Evolutionary conservation across 148 eudicot species (phyloP), one percentile per base, ranked within the genome.

Genomic region (Diospyros kaki): DNA sequence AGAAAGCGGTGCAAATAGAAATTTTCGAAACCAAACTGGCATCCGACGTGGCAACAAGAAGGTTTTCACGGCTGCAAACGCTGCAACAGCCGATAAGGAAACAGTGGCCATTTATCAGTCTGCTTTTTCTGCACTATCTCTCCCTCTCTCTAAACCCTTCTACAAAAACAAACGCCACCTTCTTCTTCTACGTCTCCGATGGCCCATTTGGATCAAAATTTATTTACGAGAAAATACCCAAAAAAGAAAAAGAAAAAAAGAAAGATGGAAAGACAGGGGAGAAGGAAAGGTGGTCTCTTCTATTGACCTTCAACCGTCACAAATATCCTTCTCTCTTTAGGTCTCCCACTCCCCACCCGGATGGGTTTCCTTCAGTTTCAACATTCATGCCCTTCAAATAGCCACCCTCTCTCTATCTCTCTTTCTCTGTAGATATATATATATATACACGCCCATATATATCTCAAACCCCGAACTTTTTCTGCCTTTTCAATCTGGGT

Each of bases 301-400:
- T 64, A 74, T 48, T 79, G 61, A 15, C 66, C 66, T 79, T 58
- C 81, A 68, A 50, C 56, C 74, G 61, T 78, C 78, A 15, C 71
- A 54, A 69, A 69, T 69, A 53, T 75, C 75, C 78, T 48, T 39
- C 18, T 54, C 42, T 55, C 64, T 51, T 14, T 51, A 28, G 28
- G 41, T 46, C 48, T 4, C 53, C 58, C 42, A 46, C 28, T 12
- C 44, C 58, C 41, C 64, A 72, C 28, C 75, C 1, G 12, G 7
- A 9, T 44, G 76, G 76, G 45, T 74, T 65, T 52, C 41, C 46
- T 70, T 38, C 69, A 38, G 40, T 71, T 77, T 54, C 58, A 56
- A 13, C 69, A 50, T 62, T 62, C 69, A 41, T 52, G 43, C 28
- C 54, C 53, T 68, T 45, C 2, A 50, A 41, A 50, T n/a, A 64